Evolutionary conservation across 2,329 filamentous ascomycete species (phyloP), one percentile per base, ranked within the genome.

Genomic region (Pseudocercospora macadamiae): DNA sequence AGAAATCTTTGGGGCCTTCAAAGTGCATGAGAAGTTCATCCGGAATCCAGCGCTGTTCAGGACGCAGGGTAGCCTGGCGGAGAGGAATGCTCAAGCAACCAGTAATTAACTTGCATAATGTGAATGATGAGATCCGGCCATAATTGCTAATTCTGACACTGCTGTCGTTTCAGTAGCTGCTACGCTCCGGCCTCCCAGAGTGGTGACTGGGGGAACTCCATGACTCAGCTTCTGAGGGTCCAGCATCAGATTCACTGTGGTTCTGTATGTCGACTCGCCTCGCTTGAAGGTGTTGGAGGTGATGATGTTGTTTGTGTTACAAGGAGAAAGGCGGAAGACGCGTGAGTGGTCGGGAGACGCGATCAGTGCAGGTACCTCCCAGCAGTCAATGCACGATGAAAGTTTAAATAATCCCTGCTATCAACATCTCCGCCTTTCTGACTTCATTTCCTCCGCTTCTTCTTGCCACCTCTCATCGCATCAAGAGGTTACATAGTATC

Each of bases 1-100:
- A 34, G 62, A 66, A 47, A 18, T 59, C 2, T 55, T 59, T 21
- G 57, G 57, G 1, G 51, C 57, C 3, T 55, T 59, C 44, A 55
- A 34, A 18, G 51, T 44, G 10, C 51, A 55, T 18, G 44, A 55
- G 52, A 55, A 59, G 44, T 55, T 59, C 18, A 44, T 55, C 5
- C 4, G 57, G 6, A 51, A 55, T 36, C 52, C 51, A 4, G 32
- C 42, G 12, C n/a, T 55, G 42, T 55, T 59, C 25, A 26, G 57
- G n/a, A 51, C 51, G 30, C 51, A 55, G 16, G 57, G 57, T 25
- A 59, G 51, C 39, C 19, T 59, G n/a, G 51, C 57, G 16, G 52
- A 59, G 45, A 37, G 51, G 34, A 59, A 44, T 45, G 57, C 57
- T 2, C 57, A 59, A 26, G 57, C 52, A 4, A 55, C 52, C 2